Evolutionary conservation across 2,329 filamentous ascomycete species (phyloP), one percentile per base, ranked within the genome.

Genomic region (Periglandula ipomoeae): DNA sequence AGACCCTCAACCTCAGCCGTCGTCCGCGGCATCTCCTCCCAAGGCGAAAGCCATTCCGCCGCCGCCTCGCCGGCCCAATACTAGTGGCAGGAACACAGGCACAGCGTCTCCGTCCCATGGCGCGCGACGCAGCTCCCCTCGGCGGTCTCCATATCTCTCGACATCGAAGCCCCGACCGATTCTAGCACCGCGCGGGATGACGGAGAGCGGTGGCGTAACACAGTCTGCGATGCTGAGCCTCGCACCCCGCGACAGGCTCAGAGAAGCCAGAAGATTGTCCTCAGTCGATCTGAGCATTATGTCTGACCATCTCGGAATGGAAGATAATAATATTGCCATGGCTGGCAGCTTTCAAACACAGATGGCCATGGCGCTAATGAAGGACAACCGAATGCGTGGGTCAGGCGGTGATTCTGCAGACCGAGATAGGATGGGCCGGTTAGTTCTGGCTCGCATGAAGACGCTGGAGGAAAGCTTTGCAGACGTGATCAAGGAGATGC

Each of bases 371-470:
- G 84, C 83, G 0, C 78, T 81, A 44, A 82, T 82, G 58, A 73
- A 74, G 63, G 67, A 73, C 38, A 67, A 62, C 13, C 79, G 78
- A 19, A 65, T 82, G 47, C 77, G 76, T 57, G 67, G 63, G 17
- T 61, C 63, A 27, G 68, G 63, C 27, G 63, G 62, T 27, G 67
- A 71, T 42, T 50, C 62, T 4, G 65, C 61, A 48, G 70, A 72
- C 74, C 79, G 64, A 22, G 84, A 87, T 59, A 79, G 86, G 37
- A 85, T 90, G 77, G 82, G 84, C 56, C 79, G 88, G 49, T 76
- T 95, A 41, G 85, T 96, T 66, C 72, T 96, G 41, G 88, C 89
- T 8, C 76, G 89, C 30, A 96, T 96, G 89, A 93, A 93, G 64
- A 91, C 85, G 7, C 74, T 97, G 2, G 90, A 97, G 63, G 89